Evolutionary conservation across 2,329 filamentous ascomycete species (phyloP).

Genomic region (Eutypella sp.): DNA sequence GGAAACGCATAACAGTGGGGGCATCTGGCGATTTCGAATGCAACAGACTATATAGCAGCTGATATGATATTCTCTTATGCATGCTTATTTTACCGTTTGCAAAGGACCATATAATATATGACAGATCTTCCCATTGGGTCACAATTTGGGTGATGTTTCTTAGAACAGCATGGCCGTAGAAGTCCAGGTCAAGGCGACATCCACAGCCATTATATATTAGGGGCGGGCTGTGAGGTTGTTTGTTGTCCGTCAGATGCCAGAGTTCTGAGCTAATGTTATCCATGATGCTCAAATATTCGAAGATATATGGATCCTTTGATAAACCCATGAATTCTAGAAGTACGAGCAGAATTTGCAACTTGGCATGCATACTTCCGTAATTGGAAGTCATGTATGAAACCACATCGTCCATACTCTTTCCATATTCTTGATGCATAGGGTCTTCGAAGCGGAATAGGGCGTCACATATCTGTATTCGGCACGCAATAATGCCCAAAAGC

Average conservation of each 20-base stretch:
- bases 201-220: too few relatives aligned
- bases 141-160: too few relatives aligned
- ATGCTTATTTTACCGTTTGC: neutral
- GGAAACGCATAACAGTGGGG: neutral
- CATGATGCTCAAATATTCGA: neutral
- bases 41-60: neutral
- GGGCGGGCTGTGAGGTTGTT: too few relatives aligned
- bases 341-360: neutral
- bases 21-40: neutral
- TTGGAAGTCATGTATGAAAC: too few relatives aligned
- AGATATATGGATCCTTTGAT: neutral
- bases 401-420: too few relatives aligned
- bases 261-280: neutral
- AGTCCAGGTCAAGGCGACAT: too few relatives aligned
- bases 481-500: neutral
- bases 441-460: neutral
- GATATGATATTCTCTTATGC: neutral
- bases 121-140: too few relatives aligned
- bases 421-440: too few relatives aligned
- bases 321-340: neutral
- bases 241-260: neutral
- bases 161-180: too few relatives aligned
- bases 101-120: neutral
- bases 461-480: neutral
- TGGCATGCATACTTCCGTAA: too few relatives aligned